A percentile compares a stretch with the other conserved stretches of the same genome.
phyloP scores from a whole-genome alignment of 768 basidiomycete genomes.

The Mycena albidolilacea region DNA sequence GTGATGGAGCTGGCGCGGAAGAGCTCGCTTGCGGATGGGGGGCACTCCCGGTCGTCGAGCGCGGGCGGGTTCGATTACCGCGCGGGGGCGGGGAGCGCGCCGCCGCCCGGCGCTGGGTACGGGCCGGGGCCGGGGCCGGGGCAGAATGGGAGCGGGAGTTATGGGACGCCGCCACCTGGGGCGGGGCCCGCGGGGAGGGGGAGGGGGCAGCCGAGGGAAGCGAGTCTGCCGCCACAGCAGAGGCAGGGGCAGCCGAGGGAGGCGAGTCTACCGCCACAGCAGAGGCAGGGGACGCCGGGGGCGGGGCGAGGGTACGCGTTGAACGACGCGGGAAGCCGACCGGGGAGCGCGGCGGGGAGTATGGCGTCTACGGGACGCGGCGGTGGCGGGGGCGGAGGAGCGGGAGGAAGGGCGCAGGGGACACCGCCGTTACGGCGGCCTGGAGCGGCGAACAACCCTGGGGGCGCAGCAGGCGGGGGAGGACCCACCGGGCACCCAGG shows the following conservation, averaged over 20 bases:
- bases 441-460: slow-evolving; percentile 31
- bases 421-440: slow-evolving; percentile 32
- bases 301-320: slow-evolving; percentile 35
- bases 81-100: slow-evolving; percentile 2
- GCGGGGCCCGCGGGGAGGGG: slow-evolving; percentile 35
- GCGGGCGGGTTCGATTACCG: slow-evolving; percentile 37
- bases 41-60: slow-evolving; percentile 24
- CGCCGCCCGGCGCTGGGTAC: slow-evolving; percentile 1
- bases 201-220: slow-evolving; percentile 28
- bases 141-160: slow-evolving; percentile 3
- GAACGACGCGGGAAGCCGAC: slow-evolving; percentile 30
- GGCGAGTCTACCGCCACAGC: slow-evolving; percentile 31
- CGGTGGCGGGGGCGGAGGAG: slow-evolving; percentile 38
- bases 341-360: slow-evolving; percentile 38
- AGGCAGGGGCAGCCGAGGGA: too few relatives aligned
- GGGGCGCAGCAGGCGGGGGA: slow-evolving; percentile 11
- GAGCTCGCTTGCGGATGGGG: slow-evolving; percentile 36
- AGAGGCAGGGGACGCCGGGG: slow-evolving; percentile 26
- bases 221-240: slow-evolving; percentile 30
- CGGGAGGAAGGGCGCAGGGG: slow-evolving; percentile 33
- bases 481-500: neutral
- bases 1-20: slow-evolving; percentile 41
- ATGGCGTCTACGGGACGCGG: slow-evolving; percentile 25
- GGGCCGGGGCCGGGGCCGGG: neutral
- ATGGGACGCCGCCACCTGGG: slow-evolving; percentile 38